These are phyloP conservation scores for Botryotinia globosa DNA, from an alignment of 2,329 filamentous ascomycete genomes.

Conservation along the genomic window DNA sequence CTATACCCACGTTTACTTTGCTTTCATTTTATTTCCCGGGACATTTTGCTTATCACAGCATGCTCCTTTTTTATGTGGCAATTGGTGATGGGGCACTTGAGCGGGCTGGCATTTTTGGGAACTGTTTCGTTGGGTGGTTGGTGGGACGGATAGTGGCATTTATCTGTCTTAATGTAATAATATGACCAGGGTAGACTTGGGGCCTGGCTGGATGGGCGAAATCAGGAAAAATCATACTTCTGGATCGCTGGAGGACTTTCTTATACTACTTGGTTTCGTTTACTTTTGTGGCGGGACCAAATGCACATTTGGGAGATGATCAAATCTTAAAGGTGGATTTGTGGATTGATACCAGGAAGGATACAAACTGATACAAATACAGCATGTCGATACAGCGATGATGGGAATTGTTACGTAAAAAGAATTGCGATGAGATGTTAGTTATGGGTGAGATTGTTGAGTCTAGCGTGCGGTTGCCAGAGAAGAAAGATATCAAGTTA, in stretches of 20 bases:
- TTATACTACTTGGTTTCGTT: constrained; percentile 10
- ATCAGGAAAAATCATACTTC: constrained; percentile 11
- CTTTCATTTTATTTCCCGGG: constrained; percentile 9
- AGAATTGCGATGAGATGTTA: not conserved
- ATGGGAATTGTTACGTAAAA: not conserved
- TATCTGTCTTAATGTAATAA: constrained; percentile 14
- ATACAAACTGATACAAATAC: not conserved
- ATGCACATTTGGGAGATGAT: constrained; percentile 6
- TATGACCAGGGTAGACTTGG: constrained; percentile 14
- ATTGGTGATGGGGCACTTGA: not conserved
- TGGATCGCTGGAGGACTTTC: not conserved
- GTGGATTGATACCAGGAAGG: constrained; percentile 13
- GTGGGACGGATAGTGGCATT: constrained; percentile 9
- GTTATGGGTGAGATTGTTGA: not conserved
- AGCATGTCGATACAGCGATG: not conserved
- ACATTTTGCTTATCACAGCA: constrained; percentile 5
- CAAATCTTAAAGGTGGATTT: constrained; percentile 4
- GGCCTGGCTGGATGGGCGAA: constrained; percentile 9
- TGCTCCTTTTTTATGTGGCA: constrained; percentile 2
- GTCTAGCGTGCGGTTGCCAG: not conserved
- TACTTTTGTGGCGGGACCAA: constrained; percentile 1
- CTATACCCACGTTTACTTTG: constrained; percentile 24
- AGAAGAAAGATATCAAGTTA: not conserved
- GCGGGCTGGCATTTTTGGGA: constrained; percentile 1
- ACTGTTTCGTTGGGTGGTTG: not conserved